These are phyloP conservation scores for Phytophthora quininea DNA, from an alignment of 352 stramenopile species.

Conservation along the genomic window DNA sequence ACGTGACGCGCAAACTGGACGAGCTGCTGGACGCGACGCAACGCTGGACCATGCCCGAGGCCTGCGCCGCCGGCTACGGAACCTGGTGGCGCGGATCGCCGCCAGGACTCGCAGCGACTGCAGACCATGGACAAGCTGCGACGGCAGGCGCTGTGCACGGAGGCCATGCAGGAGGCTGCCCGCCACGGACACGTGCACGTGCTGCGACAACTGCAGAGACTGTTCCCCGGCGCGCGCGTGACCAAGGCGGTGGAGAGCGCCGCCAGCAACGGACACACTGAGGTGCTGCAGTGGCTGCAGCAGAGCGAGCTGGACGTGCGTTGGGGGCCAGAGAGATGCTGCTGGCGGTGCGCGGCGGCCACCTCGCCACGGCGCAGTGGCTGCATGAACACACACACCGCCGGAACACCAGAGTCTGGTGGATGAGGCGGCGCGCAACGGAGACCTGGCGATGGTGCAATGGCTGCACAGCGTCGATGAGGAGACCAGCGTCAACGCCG, in stretches of 20 bases:
- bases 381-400: constrained; percentile 36
- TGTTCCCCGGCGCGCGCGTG: constrained; percentile 28
- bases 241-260: constrained; percentile 43
- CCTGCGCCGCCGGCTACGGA: constrained; percentile 13
- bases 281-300: constrained; percentile 41
- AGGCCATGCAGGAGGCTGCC: constrained; percentile 19
- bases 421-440: constrained; percentile 42
- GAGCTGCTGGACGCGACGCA: constrained; percentile 32
- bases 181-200: constrained; percentile 28
- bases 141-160: constrained; percentile 27
- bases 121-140: constrained; percentile 10
- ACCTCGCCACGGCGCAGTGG: constrained; percentile 44
- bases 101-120: not conserved
- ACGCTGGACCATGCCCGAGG: constrained; percentile 25
- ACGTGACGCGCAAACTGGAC: constrained; percentile 30
- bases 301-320: constrained; percentile 21
- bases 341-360: constrained; percentile 34
- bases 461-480: constrained; percentile 40
- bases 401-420: constrained; percentile 36
- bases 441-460: constrained; percentile 42
- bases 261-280: constrained; percentile 28
- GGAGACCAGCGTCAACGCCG: constrained; percentile 40
- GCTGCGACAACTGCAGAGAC: constrained; percentile 24
- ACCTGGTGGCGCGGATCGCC: constrained; percentile 28
- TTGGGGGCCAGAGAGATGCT: constrained; percentile 41